Percentiles rank a stretch among this genome's conserved stretches.
These are phyloP conservation scores for Leccinum pallidistipes DNA, from an alignment of 1,284 basidiomycete genomes.

Conservation along the genomic window DNA sequence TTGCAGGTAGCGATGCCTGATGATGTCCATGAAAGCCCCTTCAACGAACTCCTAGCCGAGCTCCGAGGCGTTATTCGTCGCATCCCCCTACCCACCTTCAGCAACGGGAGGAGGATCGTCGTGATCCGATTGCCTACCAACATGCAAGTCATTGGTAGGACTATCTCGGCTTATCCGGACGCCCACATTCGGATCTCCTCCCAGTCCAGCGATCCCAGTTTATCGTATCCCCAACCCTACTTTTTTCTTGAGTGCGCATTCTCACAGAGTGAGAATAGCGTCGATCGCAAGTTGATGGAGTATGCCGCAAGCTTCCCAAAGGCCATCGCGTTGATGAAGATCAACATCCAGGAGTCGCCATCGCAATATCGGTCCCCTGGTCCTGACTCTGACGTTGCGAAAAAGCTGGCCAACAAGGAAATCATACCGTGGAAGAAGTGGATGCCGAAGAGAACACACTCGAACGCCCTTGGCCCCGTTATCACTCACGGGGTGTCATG, in stretches of 20 bases:
- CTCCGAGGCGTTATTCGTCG: background rate
- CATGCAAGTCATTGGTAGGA: background rate
- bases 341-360: background rate
- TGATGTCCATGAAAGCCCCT: background rate
- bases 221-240: background rate
- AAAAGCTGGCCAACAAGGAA: background rate
- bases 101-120: background rate
- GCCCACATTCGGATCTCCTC: background rate
- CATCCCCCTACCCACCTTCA: background rate
- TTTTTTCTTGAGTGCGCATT: background rate
- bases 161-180: background rate
- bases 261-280: background rate
- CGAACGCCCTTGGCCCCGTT: background rate
- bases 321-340: background rate
- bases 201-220: background rate
- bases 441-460: background rate
- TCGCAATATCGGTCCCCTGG: background rate
- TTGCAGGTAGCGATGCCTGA: background rate
- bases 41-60: background rate
- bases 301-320: background rate
- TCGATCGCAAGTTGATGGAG: background rate
- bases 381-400: background rate
- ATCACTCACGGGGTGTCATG: background rate
- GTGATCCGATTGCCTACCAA: background rate
- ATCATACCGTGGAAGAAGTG: background rate